These are phyloP conservation scores for Neopestalotiopsis rosae DNA, from an alignment of 2,329 filamentous ascomycete species.

Conservation along the genomic window DNA sequence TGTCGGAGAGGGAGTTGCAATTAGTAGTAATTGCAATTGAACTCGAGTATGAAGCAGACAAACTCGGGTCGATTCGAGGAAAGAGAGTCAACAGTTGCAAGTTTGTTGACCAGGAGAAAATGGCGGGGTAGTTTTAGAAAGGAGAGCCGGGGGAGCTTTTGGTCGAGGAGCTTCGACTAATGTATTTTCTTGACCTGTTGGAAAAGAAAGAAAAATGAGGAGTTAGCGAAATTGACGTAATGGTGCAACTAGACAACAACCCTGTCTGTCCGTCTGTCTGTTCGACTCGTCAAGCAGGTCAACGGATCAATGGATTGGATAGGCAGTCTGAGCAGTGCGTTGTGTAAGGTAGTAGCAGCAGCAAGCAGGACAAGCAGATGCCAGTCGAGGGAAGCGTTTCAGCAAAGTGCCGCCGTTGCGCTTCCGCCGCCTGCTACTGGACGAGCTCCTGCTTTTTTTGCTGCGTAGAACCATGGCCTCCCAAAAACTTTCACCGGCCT, in stretches of 20 bases:
- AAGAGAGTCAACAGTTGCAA: conserved; percentile 1
- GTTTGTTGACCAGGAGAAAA: conserved; percentile 2
- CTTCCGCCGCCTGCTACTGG: not conserved
- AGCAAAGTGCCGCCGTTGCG: not conserved
- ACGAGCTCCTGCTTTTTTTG: not conserved
- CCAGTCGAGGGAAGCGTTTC: not conserved
- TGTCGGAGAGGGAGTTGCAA: not conserved
- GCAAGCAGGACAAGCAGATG: not conserved
- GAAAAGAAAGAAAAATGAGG: not conserved
- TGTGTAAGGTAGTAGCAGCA: not conserved
- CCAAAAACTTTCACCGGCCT: not conserved
- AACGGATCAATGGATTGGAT: conserved; percentile 4
- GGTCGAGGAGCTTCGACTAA: conserved; percentile 17
- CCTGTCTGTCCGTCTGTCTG: not conserved
- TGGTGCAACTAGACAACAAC: conserved; percentile 13
- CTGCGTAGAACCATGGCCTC: not conserved
- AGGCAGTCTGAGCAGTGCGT: not conserved
- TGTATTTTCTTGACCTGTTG: conserved; percentile 14
- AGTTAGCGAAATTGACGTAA: conserved; percentile 18
- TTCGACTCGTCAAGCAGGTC: not conserved
- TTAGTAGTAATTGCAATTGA: not conserved
- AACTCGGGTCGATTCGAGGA: conserved; percentile 12
- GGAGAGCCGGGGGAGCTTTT: conserved; percentile 4
- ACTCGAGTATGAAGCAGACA: not conserved
- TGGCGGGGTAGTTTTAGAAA: conserved; percentile 9